These are phyloP conservation scores for Artemisia argyi DNA, from an alignment of 129 eudicot genomes.

Conservation along the genomic window DNA sequence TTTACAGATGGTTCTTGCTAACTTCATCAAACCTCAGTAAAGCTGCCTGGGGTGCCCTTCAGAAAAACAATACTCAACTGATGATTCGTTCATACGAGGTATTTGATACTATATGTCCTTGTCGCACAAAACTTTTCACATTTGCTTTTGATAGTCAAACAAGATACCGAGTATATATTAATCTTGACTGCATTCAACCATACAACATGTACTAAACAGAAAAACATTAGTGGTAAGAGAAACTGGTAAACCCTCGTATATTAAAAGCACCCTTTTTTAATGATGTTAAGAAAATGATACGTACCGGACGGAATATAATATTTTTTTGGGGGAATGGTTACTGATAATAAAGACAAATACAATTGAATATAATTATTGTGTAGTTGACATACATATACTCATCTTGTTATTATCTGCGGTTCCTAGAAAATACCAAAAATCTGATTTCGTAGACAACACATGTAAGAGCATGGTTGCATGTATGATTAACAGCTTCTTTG, in stretches of 20 bases:
- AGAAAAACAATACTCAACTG: conserved; percentile 84
- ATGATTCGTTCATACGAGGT: conserved; percentile 99
- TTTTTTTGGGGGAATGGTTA: background rate
- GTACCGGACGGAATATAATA: background rate
- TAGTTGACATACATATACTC: background rate
- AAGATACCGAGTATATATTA: background rate
- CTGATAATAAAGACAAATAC: background rate
- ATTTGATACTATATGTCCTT: conserved; percentile 8
- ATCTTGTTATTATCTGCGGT: background rate
- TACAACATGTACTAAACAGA: too few relatives aligned
- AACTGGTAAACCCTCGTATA: too few relatives aligned
- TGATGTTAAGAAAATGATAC: background rate
- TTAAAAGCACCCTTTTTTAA: background rate
- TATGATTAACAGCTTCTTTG: background rate
- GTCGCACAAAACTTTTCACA: conserved; percentile 1
- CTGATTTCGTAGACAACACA: background rate
- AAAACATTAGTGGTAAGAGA: background rate
- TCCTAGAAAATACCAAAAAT: background rate
- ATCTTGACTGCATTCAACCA: conserved; percentile 1
- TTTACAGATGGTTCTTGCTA: conserved; percentile 87
- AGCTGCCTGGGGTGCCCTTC: conserved; percentile 99
- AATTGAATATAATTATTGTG: background rate
- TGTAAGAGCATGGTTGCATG: background rate
- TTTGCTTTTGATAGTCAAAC: conserved; percentile 12
- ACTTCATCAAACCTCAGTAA: conserved; percentile 98